Percentiles rank a stretch among this genome's conserved stretches.
Evolutionary conservation across 169 alveolate species (phyloP).

Genomic region (Theileria annulata): DNA sequence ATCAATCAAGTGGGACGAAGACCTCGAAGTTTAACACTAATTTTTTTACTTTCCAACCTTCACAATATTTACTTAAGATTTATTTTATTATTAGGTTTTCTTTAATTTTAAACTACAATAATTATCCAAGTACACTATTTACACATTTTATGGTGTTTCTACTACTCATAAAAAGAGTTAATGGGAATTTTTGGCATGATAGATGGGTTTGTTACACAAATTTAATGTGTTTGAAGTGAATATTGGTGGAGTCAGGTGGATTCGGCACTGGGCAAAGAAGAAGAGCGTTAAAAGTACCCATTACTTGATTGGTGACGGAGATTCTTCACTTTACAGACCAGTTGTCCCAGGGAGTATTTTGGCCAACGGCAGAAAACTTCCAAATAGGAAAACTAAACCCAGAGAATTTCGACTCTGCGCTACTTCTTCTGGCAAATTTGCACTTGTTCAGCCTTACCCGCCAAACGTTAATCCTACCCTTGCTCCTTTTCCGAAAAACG

Average conservation of each 20-base stretch:
- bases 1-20: conserved; percentile 66
- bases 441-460: conserved; percentile 73
- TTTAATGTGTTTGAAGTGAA: neutral
- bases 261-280: conserved; percentile 70
- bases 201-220: neutral
- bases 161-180: neutral
- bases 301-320: conserved; percentile 39
- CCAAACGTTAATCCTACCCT: conserved; percentile 75
- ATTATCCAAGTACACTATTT: neutral
- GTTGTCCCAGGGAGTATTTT: conserved; percentile 52
- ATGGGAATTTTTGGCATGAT: neutral
- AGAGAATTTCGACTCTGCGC: conserved; percentile 66
- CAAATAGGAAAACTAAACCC: conserved; percentile 70
- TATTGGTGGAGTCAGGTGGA: conserved; percentile 25
- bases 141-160: neutral
- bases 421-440: conserved; percentile 64
- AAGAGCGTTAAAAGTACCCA: conserved; percentile 53
- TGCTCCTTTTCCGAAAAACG: conserved; percentile 69
- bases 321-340: conserved; percentile 56
- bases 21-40: conserved; percentile 23
- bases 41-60: neutral
- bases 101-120: too few relatives aligned
- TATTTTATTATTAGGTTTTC: neutral
- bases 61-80: neutral
- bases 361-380: conserved; percentile 60